Evolutionary conservation across 139 green algal genomes (phyloP), one percentile per base, ranked within the genome.

Genomic region (Picochlorum sp.): DNA sequence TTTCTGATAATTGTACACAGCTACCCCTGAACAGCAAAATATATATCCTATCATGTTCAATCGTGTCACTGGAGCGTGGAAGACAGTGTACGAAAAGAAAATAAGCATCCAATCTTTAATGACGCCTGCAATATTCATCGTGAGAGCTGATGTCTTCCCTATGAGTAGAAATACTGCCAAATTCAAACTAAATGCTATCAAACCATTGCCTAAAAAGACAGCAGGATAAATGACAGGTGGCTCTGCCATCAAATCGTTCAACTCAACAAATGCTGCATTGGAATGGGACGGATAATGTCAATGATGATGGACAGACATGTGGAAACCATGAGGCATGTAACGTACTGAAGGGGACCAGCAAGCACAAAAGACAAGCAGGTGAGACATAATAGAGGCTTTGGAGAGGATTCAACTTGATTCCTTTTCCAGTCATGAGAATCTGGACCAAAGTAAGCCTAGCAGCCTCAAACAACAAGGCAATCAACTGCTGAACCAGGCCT

Each of bases 41-140:
- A 51, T 47, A 68, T 94, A 92, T 49, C 86, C 92, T 14, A 81
- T 38, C 26, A 98, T 74, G 70, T 95, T 98, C 41, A 94, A 50
- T 4, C 57, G 56, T 2, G 93, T 96, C 15, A 97, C 79, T 20
- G 89, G 87, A 3, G 89, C 83, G 3, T 85, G 70, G 73, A 96
- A 98, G 15, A 98, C 14, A 49, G 72, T 85, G 56, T 70, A 90
- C 37, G 83, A 95, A 67, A 95, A 87, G 76, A 85, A 90, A 62
- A 98, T 98, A 20, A 76, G 63, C 62, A 76, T 71, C 69, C 67
- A 98, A 83, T 98, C 92, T 81, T 98, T 98, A 69, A 98, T 88
- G 18, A 98, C 89, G 2, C 92, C 90, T 11, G 89, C 89, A 34
- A 96, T 95, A 79, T 96, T 96, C 87, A 96, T 94, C 4, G 92